Conservation (phyloP, 768 basidiomycete genomes). For the Butyriboletus loyo region DNA sequence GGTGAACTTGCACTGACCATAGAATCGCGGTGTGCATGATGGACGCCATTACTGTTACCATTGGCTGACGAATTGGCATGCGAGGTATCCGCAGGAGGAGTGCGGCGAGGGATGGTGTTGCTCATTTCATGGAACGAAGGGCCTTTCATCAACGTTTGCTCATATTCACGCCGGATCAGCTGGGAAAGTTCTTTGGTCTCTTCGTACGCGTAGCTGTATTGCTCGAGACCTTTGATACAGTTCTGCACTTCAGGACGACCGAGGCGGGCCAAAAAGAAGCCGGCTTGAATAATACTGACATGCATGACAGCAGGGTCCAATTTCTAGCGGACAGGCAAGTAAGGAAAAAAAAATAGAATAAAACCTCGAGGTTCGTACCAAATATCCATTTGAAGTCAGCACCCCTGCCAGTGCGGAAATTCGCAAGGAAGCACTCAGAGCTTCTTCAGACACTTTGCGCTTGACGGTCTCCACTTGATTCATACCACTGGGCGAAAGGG, state of each 20-base stretch:
- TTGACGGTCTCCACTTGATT: conserved; percentile 67
- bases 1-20: conserved; percentile 7
- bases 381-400: conserved; percentile 81
- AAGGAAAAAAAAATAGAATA: conserved; percentile 4
- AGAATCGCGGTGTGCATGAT: conserved; percentile 19
- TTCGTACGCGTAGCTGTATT: conserved; percentile 86
- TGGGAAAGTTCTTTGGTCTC: conserved; percentile 77
- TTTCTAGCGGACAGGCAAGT: conserved; percentile 39
- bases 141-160: conserved; percentile 38
- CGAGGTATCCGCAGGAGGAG: conserved; percentile 15
- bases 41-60: conserved; percentile 18
- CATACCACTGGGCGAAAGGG: conserved; percentile 33
- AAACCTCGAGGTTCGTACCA: conserved; percentile 45
- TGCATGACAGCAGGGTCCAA: conserved; percentile 89
- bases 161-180: conserved; percentile 55
- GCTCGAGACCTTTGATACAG: conserved; percentile 82
- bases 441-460: conserved; percentile 75
- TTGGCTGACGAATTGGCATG: conserved; percentile 11
- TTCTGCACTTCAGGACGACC: conserved; percentile 79
- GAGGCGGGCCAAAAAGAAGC: conserved; percentile 74
- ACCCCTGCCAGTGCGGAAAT: conserved; percentile 89
- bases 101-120: conserved; percentile 29
- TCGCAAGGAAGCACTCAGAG: conserved; percentile 78
- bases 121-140: conserved; percentile 41
- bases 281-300: conserved; percentile 81